These are phyloP conservation scores for Liriodendron chinense DNA, from an alignment of 164 flowering plant species.

Conservation along the genomic window DNA sequence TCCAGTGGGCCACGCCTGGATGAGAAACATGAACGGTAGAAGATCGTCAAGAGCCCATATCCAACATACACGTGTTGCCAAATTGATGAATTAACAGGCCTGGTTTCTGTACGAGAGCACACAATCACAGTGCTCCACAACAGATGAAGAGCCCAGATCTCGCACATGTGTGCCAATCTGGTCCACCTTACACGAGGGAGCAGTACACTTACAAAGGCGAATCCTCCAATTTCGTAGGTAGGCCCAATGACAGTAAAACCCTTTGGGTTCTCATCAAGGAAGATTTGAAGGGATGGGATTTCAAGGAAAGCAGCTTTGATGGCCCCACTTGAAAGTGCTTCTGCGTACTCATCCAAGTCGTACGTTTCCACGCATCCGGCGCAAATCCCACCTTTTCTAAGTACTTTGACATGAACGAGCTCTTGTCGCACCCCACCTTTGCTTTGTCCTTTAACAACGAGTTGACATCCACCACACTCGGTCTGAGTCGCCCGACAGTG, in stretches of 20 bases:
- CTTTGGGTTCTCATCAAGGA: not conserved
- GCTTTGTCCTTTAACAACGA: slow-evolving; percentile 14
- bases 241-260: not conserved
- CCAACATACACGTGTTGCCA: too few relatives aligned
- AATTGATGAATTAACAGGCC: too few relatives aligned
- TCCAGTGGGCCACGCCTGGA: too few relatives aligned
- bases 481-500: too few relatives aligned
- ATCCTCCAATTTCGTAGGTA: slow-evolving; percentile 17
- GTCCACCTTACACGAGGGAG: too few relatives aligned
- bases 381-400: slow-evolving; percentile 16
- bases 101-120: too few relatives aligned
- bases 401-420: slow-evolving; percentile 23
- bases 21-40: too few relatives aligned
- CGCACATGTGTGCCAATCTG: too few relatives aligned
- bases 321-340: not conserved
- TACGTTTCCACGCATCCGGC: not conserved
- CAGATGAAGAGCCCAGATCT: too few relatives aligned
- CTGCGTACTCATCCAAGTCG: not conserved
- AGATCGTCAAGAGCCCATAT: too few relatives aligned
- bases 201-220: slow-evolving; percentile 18
- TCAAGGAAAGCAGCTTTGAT: slow-evolving; percentile 17
- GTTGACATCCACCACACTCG: slow-evolving; percentile 12
- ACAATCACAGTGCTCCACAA: too few relatives aligned
- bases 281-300: too few relatives aligned
- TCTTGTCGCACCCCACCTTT: slow-evolving; percentile 25